A percentile compares a stretch with the other conserved stretches of the same genome.
These are phyloP conservation scores for Chondrus crispus DNA, from an alignment of 23 red algal genomes.

Conservation along the genomic window DNA sequence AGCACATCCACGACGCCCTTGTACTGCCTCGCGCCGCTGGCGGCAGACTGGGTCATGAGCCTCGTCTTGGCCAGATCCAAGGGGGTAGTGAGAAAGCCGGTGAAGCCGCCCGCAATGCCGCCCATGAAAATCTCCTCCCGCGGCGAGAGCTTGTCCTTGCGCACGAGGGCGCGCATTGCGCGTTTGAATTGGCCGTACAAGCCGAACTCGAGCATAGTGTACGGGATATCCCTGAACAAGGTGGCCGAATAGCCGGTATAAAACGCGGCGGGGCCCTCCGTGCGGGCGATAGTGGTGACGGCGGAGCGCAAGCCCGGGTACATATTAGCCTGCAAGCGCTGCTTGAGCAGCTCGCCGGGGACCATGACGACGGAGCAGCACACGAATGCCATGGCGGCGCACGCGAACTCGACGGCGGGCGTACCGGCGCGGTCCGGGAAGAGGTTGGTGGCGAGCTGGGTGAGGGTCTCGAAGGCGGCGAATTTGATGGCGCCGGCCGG, in stretches of 20 bases:
- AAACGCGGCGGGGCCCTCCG: conserved; percentile 64
- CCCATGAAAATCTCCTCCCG: conserved; percentile 80
- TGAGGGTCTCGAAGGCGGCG: conserved; percentile 90
- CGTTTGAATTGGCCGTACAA: conserved; percentile 87
- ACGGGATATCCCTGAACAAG: conserved; percentile 86
- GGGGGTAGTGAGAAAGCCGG: conserved; percentile 94
- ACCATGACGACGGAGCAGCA: conserved; percentile 81
- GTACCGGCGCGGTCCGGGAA: background rate
- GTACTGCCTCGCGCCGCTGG: conserved; percentile 51
- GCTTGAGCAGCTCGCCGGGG: conserved; percentile 89
- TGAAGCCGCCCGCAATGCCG: conserved; percentile 86
- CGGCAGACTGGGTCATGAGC: conserved; percentile 73
- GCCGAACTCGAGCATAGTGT: conserved; percentile 98
- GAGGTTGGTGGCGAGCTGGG: conserved; percentile 39
- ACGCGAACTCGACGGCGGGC: conserved; percentile 55
- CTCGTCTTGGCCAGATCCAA: conserved; percentile 95
- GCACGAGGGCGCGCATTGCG: conserved; percentile 9
- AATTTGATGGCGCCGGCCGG: conserved; percentile 95
- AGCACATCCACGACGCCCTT: conserved; percentile 45
- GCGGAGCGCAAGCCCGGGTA: conserved; percentile 47
- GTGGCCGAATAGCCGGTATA: conserved; percentile 89
- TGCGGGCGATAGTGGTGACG: conserved; percentile 47
- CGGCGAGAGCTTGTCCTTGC: conserved; percentile 39
- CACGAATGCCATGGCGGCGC: conserved; percentile 90
- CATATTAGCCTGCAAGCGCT: conserved; percentile 88